A percentile compares a stretch with the other conserved stretches of the same genome.
These are phyloP conservation scores for Ramularia collo-cygni DNA, from an alignment of 2,329 filamentous ascomycete genomes.

Conservation along the genomic window DNA sequence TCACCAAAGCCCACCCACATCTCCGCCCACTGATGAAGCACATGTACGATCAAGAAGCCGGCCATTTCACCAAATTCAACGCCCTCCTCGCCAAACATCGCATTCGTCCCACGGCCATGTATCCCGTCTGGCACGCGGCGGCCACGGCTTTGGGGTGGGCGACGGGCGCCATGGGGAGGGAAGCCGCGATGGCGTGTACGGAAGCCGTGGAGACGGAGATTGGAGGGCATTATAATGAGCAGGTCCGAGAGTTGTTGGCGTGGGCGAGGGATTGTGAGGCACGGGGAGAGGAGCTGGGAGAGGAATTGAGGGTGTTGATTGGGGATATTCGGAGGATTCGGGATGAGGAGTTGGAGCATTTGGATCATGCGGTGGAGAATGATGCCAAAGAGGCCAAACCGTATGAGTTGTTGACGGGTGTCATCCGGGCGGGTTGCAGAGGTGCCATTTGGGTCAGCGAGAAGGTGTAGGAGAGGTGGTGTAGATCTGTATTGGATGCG, in stretches of 20 bases:
- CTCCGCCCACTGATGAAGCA: slow-evolving; percentile 87
- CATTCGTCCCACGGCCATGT: slow-evolving; percentile 85
- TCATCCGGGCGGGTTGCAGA: slow-evolving; percentile 83
- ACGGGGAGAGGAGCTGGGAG: slow-evolving; percentile 71
- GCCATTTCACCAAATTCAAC: slow-evolving; percentile 83
- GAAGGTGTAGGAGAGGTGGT: slow-evolving; percentile 45
- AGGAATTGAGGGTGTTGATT: slow-evolving; percentile 68
- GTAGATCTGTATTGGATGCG: too few relatives aligned
- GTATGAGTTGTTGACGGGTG: slow-evolving; percentile 78
- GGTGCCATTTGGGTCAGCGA: slow-evolving; percentile 91
- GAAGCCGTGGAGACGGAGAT: slow-evolving; percentile 99
- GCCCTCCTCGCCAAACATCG: slow-evolving; percentile 74
- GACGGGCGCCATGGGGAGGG: slow-evolving; percentile 79
- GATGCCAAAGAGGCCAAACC: slow-evolving; percentile 85
- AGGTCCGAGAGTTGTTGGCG: slow-evolving; percentile 72
- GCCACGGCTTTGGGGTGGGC: slow-evolving; percentile 80
- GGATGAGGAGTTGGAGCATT: slow-evolving; percentile 93
- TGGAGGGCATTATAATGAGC: slow-evolving; percentile 88
- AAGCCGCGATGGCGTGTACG: slow-evolving; percentile 97
- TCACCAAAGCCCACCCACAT: slow-evolving; percentile 74
- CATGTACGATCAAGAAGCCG: slow-evolving; percentile 96
- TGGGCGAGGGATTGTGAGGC: slow-evolving; percentile 73
- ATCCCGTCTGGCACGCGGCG: slow-evolving; percentile 78
- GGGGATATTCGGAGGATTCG: slow-evolving; percentile 71
- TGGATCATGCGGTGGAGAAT: slow-evolving; percentile 90